phyloP scores from a whole-genome alignment of 305 asterid species.

The Caryopteris hybrid region DNA sequence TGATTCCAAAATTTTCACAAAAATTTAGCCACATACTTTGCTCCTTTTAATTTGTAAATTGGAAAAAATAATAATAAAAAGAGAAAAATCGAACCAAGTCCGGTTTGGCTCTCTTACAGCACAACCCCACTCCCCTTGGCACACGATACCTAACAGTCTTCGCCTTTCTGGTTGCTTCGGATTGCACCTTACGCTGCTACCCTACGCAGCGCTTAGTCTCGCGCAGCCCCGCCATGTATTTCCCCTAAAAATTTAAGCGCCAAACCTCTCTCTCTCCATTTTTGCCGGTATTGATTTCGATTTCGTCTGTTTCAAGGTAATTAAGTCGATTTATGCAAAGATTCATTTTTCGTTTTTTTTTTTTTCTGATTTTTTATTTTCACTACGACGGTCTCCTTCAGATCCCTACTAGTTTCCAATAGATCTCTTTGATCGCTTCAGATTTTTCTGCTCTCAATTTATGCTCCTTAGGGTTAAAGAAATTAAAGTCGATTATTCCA shows the following conservation, averaged over 20 bases:
- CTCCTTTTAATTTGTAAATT: too few species aligned
- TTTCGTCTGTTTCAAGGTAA: slow-evolving; percentile 34
- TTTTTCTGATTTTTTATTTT: slow-evolving; percentile 3
- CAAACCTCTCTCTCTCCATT: slow-evolving; percentile 12
- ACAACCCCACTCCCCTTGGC: slow-evolving; percentile 25
- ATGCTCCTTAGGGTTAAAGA: slow-evolving; percentile 26
- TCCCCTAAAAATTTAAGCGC: background rate
- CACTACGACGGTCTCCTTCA: too few species aligned
- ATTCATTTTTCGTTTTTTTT: background rate
- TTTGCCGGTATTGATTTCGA: slow-evolving; percentile 6
- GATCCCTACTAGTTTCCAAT: too few species aligned
- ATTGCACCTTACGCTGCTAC: too few species aligned
- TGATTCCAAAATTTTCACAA: too few species aligned
- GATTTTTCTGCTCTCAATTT: too few species aligned
- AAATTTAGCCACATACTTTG: too few species aligned
- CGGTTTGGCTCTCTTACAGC: background rate
- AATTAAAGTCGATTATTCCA: slow-evolving; percentile 10
- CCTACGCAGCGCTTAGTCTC: slow-evolving; percentile 35
- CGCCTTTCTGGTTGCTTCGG: slow-evolving; percentile 40
- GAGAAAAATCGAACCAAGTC: too few species aligned
- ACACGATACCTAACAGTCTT: slow-evolving; percentile 45
- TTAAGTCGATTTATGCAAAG: slow-evolving; percentile 12
- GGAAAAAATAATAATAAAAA: too few species aligned
- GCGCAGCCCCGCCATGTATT: slow-evolving; percentile 12
- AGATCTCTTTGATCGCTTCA: too few species aligned